Evolutionary conservation across 2,329 filamentous ascomycete genomes (phyloP).

Genomic region (Claviceps sorghi): DNA sequence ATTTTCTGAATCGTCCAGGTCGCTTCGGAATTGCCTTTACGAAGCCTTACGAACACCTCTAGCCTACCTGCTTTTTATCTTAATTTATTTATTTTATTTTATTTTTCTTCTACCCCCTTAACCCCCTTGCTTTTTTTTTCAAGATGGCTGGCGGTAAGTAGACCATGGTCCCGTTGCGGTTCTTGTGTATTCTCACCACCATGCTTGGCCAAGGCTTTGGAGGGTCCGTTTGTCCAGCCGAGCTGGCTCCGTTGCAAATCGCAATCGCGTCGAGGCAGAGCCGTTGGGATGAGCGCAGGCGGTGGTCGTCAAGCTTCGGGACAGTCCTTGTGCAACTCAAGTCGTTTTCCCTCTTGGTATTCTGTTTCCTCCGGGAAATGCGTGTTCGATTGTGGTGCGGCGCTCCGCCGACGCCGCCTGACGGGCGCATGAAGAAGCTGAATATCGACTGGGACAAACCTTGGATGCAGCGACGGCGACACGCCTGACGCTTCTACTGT

Average conservation of each 20-base stretch:
- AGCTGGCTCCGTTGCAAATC: constrained; percentile 2
- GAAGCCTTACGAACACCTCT: constrained; percentile 6
- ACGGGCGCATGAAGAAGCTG: background rate
- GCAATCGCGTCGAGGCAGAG: constrained; percentile 10
- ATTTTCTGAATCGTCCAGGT: constrained; percentile 4
- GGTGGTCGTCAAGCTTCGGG: background rate
- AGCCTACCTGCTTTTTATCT: too few species aligned
- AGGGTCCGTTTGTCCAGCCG: background rate
- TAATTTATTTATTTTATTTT: too few species aligned
- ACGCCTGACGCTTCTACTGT: background rate
- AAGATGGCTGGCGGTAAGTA: constrained; percentile 34
- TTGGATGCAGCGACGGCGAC: background rate
- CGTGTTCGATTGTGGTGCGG: background rate
- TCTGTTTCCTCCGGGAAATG: background rate
- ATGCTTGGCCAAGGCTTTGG: background rate
- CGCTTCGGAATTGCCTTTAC: constrained; percentile 3
- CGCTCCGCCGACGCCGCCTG: background rate
- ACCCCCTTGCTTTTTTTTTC: constrained; percentile 7
- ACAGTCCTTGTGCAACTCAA: background rate
- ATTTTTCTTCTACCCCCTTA: background rate
- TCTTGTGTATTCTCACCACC: background rate
- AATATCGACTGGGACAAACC: background rate
- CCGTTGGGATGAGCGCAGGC: background rate
- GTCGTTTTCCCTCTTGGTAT: background rate
- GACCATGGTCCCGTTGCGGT: background rate